These are phyloP conservation scores for Solanum hybrid DNA, from an alignment of 305 asterid species.

Conservation along the genomic window DNA sequence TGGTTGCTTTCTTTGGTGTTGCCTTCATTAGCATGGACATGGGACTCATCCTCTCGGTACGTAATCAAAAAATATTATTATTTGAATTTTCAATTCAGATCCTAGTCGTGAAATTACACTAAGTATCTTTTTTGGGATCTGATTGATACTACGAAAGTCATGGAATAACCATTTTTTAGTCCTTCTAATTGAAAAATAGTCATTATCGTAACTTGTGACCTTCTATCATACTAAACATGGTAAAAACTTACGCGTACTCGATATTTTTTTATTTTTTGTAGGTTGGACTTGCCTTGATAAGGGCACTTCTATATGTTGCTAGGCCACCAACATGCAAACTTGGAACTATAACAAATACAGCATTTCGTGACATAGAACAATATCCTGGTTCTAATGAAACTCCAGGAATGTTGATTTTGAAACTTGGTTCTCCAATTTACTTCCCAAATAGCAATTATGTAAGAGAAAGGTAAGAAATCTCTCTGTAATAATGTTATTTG, in stretches of 20 bases:
- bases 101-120: rapidly evolving
- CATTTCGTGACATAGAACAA: conserved; percentile 65
- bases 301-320: conserved; percentile 64
- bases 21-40: conserved; percentile 81
- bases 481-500: background rate
- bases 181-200: background rate
- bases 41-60: conserved; percentile 74
- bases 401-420: conserved; percentile 46
- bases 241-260: background rate
- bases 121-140: background rate
- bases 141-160: background rate
- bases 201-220: background rate
- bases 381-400: conserved; percentile 40
- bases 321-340: conserved; percentile 79
- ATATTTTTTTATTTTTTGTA: background rate
- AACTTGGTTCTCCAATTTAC: conserved; percentile 81
- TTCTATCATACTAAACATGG: background rate
- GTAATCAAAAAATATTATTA: background rate
- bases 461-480: conserved; percentile 49
- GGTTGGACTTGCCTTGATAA: conserved; percentile 57
- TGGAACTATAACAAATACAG: conserved; percentile 43
- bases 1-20: conserved; percentile 72
- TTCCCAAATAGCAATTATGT: conserved; percentile 64
- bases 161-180: too few species aligned
- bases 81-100: too few species aligned